Base-by-base conservation (phyloP, 495 filamentous ascomycete species). In the Aspergillus hancockii region DNA sequence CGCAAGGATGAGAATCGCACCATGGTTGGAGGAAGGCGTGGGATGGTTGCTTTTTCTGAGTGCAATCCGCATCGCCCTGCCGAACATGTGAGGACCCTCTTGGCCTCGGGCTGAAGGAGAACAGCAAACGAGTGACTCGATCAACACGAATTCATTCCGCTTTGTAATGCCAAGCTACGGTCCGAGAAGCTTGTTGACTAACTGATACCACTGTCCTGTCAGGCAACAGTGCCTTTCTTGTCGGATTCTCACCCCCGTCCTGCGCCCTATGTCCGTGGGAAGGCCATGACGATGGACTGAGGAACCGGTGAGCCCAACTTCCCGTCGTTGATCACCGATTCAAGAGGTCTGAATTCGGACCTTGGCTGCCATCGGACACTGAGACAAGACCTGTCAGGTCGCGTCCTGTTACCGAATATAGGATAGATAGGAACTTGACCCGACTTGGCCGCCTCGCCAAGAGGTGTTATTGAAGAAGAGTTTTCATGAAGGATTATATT, bases 81-180 rank as follows among this genome's bases (percentile, higher is more conserved):
- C 41, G 16, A 8, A 45, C 41, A 45, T 45, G 41, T 45, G 18
- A 45, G 41, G 3, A 18, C 4, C 19, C 41, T 40, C 36, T 3
- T 40, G 36, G 41, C 43, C 19, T 47, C 43, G 19, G 43, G 23
- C 18, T 23, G 19, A 43, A 18, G 7, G 40, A 43, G n/a, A 40
- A 4, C 25, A 40, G 36, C 3, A 40, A 40, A 40, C 3, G 36
- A 21, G 40, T 12, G 18, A 43, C 40, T 18, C 5, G 12, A 47
- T 23, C 43, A 16, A n/a, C 38, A 41, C 14, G 38, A 6, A 7
- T 16, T 47, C 43, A 47, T 47, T 23, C 19, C 16, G 5, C 19
- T 47, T 47, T 8, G 43, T 47, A 47, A 47, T 47, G 43, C 43
- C 43, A 47, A 47, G 43, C 18, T 6, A 14, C 43, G 43, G 43